Evolutionary conservation across 2,329 filamentous ascomycete species (phyloP), one percentile per base, ranked within the genome.

Genomic region (Alternaria triticina): DNA sequence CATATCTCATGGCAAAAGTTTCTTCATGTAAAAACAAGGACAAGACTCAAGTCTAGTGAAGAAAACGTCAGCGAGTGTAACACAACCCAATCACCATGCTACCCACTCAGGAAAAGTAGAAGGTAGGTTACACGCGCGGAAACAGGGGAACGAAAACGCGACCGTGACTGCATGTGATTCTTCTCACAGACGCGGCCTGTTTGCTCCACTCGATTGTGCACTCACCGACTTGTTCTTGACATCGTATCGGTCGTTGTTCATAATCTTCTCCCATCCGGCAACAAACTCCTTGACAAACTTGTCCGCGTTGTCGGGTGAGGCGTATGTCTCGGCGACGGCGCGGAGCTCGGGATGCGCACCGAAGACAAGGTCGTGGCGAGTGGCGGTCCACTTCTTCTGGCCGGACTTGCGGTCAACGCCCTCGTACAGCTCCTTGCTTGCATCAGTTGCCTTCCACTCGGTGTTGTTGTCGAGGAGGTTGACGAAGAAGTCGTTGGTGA

Each of bases 401-500:
- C 89, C 89, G 15, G 85, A 86, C 83, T 89, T 89, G 77, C 88
- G 88, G 81, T 92, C 89, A 13, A 81, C 73, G 36, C 89, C 91
- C 65, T 88, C 86, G 78, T 86, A 93, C 54, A 84, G 59, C 71
- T 93, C 90, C 54, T 81, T 68, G 55, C 65, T 81, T n/a, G 71
- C 69, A 61, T 82, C 81, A 43, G 81, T 81, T 0, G 86, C 73
- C 81, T 88, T 88, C 91, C 91, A 94, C 22, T 81, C 83, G 7
- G 86, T 91, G 78, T 80, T 82, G 72, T 85, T 87, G 74, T 93
- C 90, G 23, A 94, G 86, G 2, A 94, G 84, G 82, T 94, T 93
- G 80, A 92, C 86, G 75, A 94, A 94, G 86, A 93, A 94, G 82
- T 94, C 91, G 80, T 91, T 93, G 74, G 88, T 91, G 72, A 94